A percentile compares a stretch with the other conserved stretches of the same genome.
Evolutionary conservation across 768 basidiomycete genomes (phyloP).

Genomic region (Pleurotus citrinopileatus): DNA sequence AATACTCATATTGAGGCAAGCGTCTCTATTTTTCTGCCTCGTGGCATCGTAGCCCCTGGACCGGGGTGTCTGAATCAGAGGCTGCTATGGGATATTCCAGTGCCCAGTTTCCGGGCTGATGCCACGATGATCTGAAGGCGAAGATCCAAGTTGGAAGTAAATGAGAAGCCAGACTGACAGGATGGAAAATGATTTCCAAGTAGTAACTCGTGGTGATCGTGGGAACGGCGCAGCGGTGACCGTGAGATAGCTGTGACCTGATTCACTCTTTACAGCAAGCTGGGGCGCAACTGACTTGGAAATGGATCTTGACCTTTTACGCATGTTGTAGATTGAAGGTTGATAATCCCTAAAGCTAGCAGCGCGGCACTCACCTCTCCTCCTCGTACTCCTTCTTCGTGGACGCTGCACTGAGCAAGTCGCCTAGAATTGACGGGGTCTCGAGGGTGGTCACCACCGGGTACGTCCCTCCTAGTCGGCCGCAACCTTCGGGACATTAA

Average conservation of each 20-base stretch:
- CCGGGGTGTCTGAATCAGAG: no score
- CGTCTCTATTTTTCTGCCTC: no score
- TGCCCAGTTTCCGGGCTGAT: no score
- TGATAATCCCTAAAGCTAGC: not conserved
- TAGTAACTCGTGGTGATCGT: not conserved
- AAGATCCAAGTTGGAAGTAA: not conserved
- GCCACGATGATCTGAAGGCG: not conserved
- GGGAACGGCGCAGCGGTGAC: not conserved
- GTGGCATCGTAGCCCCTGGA: no score
- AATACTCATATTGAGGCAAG: no score
- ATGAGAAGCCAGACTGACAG: not conserved
- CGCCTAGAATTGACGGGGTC: conserved; percentile 7
- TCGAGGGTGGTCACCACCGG: conserved; percentile 2
- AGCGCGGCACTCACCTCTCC: not conserved
- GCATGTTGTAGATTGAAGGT: conserved; percentile 9
- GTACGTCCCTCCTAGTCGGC: not conserved
- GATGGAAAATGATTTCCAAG: not conserved
- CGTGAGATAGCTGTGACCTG: not conserved
- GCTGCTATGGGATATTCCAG: no score
- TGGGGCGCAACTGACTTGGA: conserved; percentile 1
- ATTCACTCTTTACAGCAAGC: not conserved
- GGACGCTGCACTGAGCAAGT: not conserved
- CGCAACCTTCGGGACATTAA: not conserved
- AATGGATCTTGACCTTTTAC: conserved; percentile 10
- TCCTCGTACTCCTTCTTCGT: conserved; percentile 1